These are phyloP conservation scores for Babesia divergens DNA, from an alignment of 169 alveolate genomes.

Conservation along the genomic window DNA sequence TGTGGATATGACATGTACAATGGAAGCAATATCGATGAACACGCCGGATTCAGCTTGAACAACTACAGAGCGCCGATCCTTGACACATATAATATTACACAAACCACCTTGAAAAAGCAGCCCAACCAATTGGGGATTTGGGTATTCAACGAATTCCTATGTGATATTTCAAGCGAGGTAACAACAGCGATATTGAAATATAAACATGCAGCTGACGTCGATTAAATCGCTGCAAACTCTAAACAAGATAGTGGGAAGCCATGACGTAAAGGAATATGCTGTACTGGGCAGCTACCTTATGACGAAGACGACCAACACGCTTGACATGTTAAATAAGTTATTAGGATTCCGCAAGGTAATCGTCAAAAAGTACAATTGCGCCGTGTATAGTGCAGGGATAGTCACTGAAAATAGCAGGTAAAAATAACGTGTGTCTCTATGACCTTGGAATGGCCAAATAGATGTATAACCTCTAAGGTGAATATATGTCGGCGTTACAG, in stretches of 20 bases:
- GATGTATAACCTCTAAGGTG: background rate
- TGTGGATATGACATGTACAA: slow-evolving; percentile 55
- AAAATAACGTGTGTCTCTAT: no score
- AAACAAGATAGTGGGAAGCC: background rate
- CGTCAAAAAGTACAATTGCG: slow-evolving; percentile 49
- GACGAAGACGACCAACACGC: background rate
- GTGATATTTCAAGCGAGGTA: slow-evolving; percentile 59
- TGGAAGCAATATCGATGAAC: slow-evolving; percentile 20
- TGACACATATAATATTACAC: background rate
- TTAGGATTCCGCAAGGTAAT: background rate
- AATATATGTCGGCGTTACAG: no score
- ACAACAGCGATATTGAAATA: background rate
- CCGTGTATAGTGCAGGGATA: slow-evolving; percentile 57
- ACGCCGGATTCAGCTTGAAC: slow-evolving; percentile 12
- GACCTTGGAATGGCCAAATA: background rate
- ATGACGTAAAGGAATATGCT: background rate
- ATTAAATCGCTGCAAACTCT: slow-evolving; percentile 23
- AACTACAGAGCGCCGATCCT: slow-evolving; percentile 54
- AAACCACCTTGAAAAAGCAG: background rate
- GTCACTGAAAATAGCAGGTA: slow-evolving; percentile 1
- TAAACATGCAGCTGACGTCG: slow-evolving; percentile 6
- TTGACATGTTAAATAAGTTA: slow-evolving; percentile 30
- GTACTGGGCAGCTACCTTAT: background rate
- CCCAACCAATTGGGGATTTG: slow-evolving; percentile 11
- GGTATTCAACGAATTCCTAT: slow-evolving; percentile 34